Evolutionary conservation across 768 basidiomycete species (phyloP).

Genomic region (Favolaschia claudopus): DNA sequence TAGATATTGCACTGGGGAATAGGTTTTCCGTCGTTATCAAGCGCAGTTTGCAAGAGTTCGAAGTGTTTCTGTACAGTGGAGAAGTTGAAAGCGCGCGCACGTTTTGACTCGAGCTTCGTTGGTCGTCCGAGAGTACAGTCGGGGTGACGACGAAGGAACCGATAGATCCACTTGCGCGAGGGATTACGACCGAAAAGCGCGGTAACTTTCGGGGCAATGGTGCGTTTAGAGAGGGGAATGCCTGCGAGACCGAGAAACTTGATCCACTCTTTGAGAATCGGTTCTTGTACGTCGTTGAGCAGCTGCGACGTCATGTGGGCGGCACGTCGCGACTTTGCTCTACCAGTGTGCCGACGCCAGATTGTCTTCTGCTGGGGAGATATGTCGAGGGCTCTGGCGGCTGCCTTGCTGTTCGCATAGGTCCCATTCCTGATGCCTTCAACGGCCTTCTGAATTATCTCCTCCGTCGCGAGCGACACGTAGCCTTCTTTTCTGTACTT

Average conservation of each 20-base stretch:
- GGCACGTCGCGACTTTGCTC: not conserved
- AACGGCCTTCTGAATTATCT: too few species aligned
- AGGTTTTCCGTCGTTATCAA: slow-evolving; percentile 19
- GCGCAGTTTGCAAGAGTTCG: slow-evolving; percentile 14
- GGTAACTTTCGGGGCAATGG: slow-evolving; percentile 13
- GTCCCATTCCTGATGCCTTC: too few species aligned
- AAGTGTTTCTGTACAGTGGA: slow-evolving; percentile 29
- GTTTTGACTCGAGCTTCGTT: slow-evolving; percentile 37
- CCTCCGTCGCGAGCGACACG: too few species aligned
- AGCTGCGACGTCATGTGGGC: slow-evolving; percentile 13
- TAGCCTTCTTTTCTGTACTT: too few species aligned
- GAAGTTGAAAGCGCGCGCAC: slow-evolving; percentile 38
- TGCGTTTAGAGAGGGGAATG: slow-evolving; percentile 5
- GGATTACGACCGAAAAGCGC: slow-evolving; percentile 9
- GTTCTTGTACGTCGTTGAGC: not conserved
- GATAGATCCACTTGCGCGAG: slow-evolving; percentile 1
- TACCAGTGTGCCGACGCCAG: slow-evolving; percentile 5
- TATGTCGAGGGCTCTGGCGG: too few species aligned
- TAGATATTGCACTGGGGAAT: slow-evolving; percentile 38
- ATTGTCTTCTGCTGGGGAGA: slow-evolving; percentile 5
- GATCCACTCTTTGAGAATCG: slow-evolving; percentile 6
- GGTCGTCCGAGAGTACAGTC: slow-evolving; percentile 5
- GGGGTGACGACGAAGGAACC: slow-evolving; percentile 5
- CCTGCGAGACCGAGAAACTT: slow-evolving; percentile 6
- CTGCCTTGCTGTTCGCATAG: too few species aligned